Evolutionary conservation across 2,329 filamentous ascomycete genomes (phyloP), one percentile per base, ranked within the genome.

Genomic region (Xylariaceae sp.): DNA sequence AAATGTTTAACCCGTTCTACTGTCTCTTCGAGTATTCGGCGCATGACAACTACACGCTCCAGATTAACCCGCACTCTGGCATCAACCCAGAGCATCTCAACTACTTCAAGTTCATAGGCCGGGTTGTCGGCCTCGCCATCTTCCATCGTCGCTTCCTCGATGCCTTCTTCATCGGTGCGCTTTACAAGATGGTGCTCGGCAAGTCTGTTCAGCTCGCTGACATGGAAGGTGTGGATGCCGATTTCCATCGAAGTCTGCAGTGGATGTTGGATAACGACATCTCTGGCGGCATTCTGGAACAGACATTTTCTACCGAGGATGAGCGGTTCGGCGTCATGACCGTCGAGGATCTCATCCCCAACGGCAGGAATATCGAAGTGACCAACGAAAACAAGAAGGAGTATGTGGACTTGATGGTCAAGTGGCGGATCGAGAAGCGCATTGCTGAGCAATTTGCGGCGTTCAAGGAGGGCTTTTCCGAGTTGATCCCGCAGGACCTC

Each of bases 1-100:
- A 98, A 71, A 98, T 98, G 92, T 98, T 98, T 71, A 98, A 98
- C 65, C 92, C 92, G 21, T 98, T 98, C 69, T 98, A 98, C 71
- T 98, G 92, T 63, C 74, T 98, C 38, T 98, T 98, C 71, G 92
- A 98, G 68, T 98, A 98, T 66, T 97, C 92, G 17, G 92, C 92
- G 27, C 92, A 98, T 71, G 92, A 98, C 78, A 98, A 98, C 70
- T 98, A 98, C 69, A 98, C 92, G 19, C 83, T 98, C 39, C 92
- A 98, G 68, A 98, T 98, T 71, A 98, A 98, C 69, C 92, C 92
- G 31, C 92, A 98, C 65, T 98, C 92, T 14, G 92, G 92, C 50
- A 97, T 98, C 67, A 98, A 98, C 66, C 92, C 92, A 1, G 92
- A 98, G 67, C 92, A 98, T 78, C 72, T 98, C 57, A 97, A 96